phyloP scores from a whole-genome alignment of 2,329 filamentous ascomycete species.

The Talaromyces albobiverticillius region DNA sequence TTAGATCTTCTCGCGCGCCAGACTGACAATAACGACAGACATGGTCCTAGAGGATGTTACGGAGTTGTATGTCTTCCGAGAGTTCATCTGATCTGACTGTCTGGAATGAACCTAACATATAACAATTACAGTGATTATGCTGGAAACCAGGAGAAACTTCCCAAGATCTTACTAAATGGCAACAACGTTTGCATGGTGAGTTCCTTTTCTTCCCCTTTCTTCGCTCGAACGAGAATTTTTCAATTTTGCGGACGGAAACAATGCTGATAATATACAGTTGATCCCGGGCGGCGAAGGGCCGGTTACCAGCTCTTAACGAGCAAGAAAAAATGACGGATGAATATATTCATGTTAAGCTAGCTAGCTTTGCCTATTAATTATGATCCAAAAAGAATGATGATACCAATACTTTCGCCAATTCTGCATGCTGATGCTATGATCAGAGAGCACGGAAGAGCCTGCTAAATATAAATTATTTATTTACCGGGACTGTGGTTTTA shows the following conservation, averaged over 20 bases:
- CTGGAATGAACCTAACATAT: neutral
- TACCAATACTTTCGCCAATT: too few species aligned
- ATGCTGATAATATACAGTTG: slow-evolving; percentile 49
- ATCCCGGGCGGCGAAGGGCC: slow-evolving; percentile 77
- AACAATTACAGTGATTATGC: slow-evolving; percentile 71
- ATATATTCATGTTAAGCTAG: slow-evolving; percentile 8
- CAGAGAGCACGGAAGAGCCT: too few species aligned
- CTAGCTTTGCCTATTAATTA: slow-evolving; percentile 1
- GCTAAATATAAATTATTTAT: too few species aligned
- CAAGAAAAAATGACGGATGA: neutral
- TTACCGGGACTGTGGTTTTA: too few species aligned
- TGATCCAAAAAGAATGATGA: slow-evolving; percentile 2
- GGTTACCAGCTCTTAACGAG: slow-evolving; percentile 20
- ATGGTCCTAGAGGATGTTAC: slow-evolving; percentile 98
- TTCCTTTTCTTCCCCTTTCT: neutral
- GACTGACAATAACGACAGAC: slow-evolving; percentile 54
- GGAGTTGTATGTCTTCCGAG: slow-evolving; percentile 66
- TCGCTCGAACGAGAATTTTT: neutral
- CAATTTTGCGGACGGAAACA: neutral
- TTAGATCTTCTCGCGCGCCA: slow-evolving; percentile 17
- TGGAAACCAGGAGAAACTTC: slow-evolving; percentile 80
- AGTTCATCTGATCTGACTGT: neutral
- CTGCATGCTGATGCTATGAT: too few species aligned
- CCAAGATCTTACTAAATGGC: slow-evolving; percentile 93
- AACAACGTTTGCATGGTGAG: slow-evolving; percentile 99